A percentile compares a stretch with the other conserved stretches of the same genome.
Conservation (phyloP, 306 rosid species). For the Psophocarpus tetragonolobus region DNA sequence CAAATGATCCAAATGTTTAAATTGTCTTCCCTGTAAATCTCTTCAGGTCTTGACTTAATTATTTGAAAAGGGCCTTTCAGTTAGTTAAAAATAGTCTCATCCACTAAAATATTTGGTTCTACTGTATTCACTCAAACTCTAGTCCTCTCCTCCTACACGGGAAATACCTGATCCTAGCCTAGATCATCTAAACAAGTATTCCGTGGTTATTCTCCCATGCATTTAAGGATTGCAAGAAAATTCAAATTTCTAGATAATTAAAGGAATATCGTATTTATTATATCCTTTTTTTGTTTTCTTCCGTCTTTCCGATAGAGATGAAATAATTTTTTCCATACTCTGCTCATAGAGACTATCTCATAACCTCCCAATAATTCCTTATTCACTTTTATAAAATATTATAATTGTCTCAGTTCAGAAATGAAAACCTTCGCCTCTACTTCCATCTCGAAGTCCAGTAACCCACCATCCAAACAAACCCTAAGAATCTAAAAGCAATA, state of each 20-base stretch:
- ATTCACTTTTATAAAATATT: background rate
- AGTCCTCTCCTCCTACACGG: background rate
- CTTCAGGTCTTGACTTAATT: background rate
- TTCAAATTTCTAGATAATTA: too few species aligned
- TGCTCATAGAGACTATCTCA: background rate
- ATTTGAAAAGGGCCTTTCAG: too few species aligned
- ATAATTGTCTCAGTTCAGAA: background rate
- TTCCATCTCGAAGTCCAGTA: background rate
- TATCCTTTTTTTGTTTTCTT: too few species aligned
- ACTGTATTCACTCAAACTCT: background rate
- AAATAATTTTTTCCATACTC: background rate
- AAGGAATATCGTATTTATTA: too few species aligned
- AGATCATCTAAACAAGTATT: background rate
- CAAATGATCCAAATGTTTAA: background rate
- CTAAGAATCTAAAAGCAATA: background rate
- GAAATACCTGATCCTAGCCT: background rate
- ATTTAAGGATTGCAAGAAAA: background rate
- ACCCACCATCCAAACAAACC: background rate
- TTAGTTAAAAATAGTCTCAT: background rate
- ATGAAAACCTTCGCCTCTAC: background rate
- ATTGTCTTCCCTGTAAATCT: background rate
- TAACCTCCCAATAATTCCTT: background rate
- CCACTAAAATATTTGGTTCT: background rate
- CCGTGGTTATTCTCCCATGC: background rate
- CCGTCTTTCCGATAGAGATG: too few species aligned